phyloP scores from a whole-genome alignment of 192 early-diverging fungal species.

The Coemansia sp. region DNA sequence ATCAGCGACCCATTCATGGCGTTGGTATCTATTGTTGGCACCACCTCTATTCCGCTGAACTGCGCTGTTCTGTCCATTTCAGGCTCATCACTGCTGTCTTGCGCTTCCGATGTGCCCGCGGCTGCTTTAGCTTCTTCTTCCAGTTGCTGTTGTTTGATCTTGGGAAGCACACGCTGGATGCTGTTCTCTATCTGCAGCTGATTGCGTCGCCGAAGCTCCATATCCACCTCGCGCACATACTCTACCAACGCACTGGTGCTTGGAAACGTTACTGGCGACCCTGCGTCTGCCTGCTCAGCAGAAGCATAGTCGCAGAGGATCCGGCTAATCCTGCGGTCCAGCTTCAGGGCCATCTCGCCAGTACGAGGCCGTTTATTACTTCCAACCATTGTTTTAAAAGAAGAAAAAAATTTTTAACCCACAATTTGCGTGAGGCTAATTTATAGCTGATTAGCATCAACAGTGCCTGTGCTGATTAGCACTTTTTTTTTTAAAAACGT shows the following conservation, averaged over 20 bases:
- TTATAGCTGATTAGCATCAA: too few species aligned
- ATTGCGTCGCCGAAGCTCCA: conserved; percentile 22
- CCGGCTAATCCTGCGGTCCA: conserved; percentile 29
- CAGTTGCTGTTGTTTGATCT: conserved; percentile 14
- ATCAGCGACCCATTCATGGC: conserved; percentile 47
- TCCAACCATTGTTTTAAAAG: conserved; percentile 16
- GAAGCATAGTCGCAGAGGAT: conserved; percentile 19
- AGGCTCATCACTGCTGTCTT: conserved; percentile 30
- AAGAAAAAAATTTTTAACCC: too few species aligned
- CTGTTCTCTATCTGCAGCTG: conserved; percentile 23
- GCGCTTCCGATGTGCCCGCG: background rate
- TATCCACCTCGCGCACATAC: conserved; percentile 25
- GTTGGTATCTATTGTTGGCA: conserved; percentile 41
- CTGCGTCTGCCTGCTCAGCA: conserved; percentile 17
- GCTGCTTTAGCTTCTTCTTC: background rate
- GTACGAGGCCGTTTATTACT: conserved; percentile 33
- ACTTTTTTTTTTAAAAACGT: too few species aligned
- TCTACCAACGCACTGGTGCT: conserved; percentile 22
- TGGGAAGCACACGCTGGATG: conserved; percentile 33
- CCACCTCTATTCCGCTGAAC: conserved; percentile 29
- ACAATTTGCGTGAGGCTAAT: too few species aligned
- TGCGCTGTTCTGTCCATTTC: conserved; percentile 19
- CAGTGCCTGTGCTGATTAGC: too few species aligned
- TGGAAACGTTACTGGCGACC: conserved; percentile 13
- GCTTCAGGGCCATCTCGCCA: conserved; percentile 18